phyloP scores from a whole-genome alignment of 2,329 filamentous ascomycete species.

The Ascochyta fabae region DNA sequence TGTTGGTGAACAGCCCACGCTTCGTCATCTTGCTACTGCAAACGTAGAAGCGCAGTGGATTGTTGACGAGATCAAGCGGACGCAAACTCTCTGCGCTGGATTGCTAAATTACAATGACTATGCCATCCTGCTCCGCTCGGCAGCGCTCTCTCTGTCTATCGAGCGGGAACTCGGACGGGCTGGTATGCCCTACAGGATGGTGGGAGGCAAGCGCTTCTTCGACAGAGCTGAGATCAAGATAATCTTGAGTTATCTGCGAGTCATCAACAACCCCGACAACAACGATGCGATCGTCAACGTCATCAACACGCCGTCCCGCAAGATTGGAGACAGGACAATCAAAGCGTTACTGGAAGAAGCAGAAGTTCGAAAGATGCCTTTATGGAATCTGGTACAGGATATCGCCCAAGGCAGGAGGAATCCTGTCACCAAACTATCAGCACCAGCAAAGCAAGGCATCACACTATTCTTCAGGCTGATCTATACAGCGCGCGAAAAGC shows the following conservation, averaged over 20 bases:
- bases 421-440: constrained; percentile 62
- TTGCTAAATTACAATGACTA: constrained; percentile 79
- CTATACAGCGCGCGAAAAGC: constrained; percentile 61
- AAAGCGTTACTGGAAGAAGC: constrained; percentile 78
- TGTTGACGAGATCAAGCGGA: constrained; percentile 78
- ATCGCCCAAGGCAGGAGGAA: constrained; percentile 60
- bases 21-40: constrained; percentile 75
- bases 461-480: constrained; percentile 66
- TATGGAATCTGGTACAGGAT: constrained; percentile 78
- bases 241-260: constrained; percentile 84
- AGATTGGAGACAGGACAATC: constrained; percentile 80
- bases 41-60: constrained; percentile 86
- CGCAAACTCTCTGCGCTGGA: constrained; percentile 72
- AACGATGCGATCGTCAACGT: constrained; percentile 85
- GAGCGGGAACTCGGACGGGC: constrained; percentile 81
- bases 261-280: constrained; percentile 83
- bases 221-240: constrained; percentile 89
- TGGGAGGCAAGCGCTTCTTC: constrained; percentile 89
- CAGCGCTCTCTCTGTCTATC: constrained; percentile 81
- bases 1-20: constrained; percentile 78
- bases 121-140: constrained; percentile 85
- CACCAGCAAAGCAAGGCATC: constrained; percentile 63
- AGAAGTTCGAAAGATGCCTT: constrained; percentile 68
- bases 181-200: constrained; percentile 89
- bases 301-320: constrained; percentile 82